Base-by-base conservation (phyloP, 768 basidiomycete genomes). In the Suillus fuscotomentosus region DNA sequence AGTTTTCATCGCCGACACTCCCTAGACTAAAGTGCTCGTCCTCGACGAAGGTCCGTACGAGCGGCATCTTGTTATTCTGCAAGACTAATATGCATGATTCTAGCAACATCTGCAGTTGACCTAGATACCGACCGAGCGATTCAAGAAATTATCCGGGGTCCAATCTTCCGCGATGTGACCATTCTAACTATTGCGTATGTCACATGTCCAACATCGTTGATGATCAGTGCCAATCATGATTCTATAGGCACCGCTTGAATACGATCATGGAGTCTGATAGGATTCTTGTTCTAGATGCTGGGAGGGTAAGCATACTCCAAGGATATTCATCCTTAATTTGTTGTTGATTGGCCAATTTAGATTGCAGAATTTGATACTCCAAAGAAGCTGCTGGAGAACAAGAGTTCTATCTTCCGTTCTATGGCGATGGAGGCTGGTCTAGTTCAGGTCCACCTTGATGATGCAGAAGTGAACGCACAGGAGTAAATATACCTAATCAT, bases 41-140 rank as follows among this genome's bases (percentile, higher is more conserved):
- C 80, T 98, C n/a, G 96, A 97, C 71, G 96, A 98, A 85, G 92
- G 90, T 86, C 70, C 67, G 69, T 68, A 56, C 27, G 38, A 38
- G 57, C 27, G 13, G 42, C 20, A 48, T 42, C 7, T 14, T 15
- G 15, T 5, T 31, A 20, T 36, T 54, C n/a, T 7, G 53, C 31
- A 27, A 48, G 57, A 39, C 41, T 64, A 53, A 61, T 57, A 14
- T 20, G 22, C 55, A 22, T 61, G 38, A 63, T 61, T 57, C 42
- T 65, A 91, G 92, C 94, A 3, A 96, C 94, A 6, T 92, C 89
- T 43, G 93, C 94, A 22, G 93, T 96, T 59, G 95, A 96, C 75
- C 79, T 95, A 41, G 93, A 96, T 71, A 96, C 94, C 10, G 95
- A 97, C 72, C 84, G 84, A 63, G 90, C 90, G 36, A 92, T 96